Evolutionary conservation across 768 basidiomycete species (phyloP).

Genomic region (Coprinellus micaceus): DNA sequence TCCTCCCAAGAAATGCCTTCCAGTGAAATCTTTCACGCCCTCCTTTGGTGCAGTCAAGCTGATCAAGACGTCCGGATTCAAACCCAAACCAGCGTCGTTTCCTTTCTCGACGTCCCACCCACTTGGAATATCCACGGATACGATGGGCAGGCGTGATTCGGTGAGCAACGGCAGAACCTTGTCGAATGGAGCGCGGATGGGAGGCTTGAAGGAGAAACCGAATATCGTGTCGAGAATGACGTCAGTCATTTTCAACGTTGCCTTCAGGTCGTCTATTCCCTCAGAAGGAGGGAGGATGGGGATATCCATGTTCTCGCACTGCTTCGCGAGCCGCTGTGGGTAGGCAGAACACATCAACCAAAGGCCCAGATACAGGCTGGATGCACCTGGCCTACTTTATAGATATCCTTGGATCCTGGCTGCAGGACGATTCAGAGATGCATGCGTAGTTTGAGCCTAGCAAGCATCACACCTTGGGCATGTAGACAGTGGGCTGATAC

Average conservation of each 20-base stretch:
- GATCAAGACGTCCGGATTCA: constrained; percentile 77
- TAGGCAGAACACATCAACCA: background rate
- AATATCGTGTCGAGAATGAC: constrained; percentile 95
- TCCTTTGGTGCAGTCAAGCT: constrained; percentile 94
- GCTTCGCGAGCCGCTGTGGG: constrained; percentile 70
- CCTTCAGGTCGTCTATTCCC: constrained; percentile 42
- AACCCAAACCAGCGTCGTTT: constrained; percentile 46
- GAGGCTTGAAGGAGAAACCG: constrained; percentile 94
- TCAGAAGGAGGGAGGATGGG: constrained; percentile 55
- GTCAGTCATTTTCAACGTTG: constrained; percentile 58
- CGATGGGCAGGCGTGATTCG: constrained; percentile 68
- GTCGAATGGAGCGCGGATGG: constrained; percentile 87
- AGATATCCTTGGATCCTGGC: constrained; percentile 93
- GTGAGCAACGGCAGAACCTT: constrained; percentile 63
- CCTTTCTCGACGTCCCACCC: constrained; percentile 95
- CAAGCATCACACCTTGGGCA: constrained; percentile 71
- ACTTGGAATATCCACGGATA: constrained; percentile 94
- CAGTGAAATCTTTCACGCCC: constrained; percentile 73
- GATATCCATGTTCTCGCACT: constrained; percentile 89
- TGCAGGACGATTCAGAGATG: constrained; percentile 28
- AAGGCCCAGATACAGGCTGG: too few species aligned
- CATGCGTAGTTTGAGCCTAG: background rate
- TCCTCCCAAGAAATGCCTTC: constrained; percentile 90
- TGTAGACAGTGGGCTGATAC: constrained; percentile 83
- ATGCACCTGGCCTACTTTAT: constrained; percentile 54